Evolutionary conservation across 2,329 filamentous ascomycete genomes (phyloP).

Genomic region (Fusarium chaquense): DNA sequence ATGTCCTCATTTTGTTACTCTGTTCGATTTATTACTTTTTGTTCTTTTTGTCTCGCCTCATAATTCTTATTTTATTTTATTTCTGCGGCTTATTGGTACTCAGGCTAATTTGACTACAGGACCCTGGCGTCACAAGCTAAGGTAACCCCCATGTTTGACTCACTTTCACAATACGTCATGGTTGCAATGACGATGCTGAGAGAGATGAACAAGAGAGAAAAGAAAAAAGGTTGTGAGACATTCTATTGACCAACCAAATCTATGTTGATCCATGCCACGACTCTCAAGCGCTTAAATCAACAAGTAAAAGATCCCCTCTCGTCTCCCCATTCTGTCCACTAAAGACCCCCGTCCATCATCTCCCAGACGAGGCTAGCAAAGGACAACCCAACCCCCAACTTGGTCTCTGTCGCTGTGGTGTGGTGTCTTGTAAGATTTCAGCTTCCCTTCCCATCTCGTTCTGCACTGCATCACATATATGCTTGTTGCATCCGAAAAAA

Average conservation of each 20-base stretch:
- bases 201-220: constrained; percentile 2
- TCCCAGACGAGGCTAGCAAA: constrained; percentile 22
- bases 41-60: background rate
- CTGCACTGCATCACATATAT: background rate
- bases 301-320: constrained; percentile 13
- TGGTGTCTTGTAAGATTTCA: constrained; percentile 17
- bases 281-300: constrained; percentile 6
- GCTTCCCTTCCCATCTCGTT: constrained; percentile 9
- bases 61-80: background rate
- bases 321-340: constrained; percentile 8
- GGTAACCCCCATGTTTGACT: constrained; percentile 12
- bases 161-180: constrained; percentile 27
- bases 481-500: constrained; percentile 18
- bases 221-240: constrained; percentile 20
- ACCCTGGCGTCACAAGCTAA: constrained; percentile 30
- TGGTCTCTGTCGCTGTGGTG: background rate
- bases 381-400: constrained; percentile 23
- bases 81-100: constrained; percentile 11
- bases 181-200: constrained; percentile 28
- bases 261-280: constrained; percentile 31
- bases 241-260: constrained; percentile 23
- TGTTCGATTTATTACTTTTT: background rate
- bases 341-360: constrained; percentile 22
- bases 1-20: background rate
- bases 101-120: constrained; percentile 15